Evolutionary conservation across 2,329 filamentous ascomycete genomes (phyloP).

Genomic region (Pseudopyricularia cyperi): DNA sequence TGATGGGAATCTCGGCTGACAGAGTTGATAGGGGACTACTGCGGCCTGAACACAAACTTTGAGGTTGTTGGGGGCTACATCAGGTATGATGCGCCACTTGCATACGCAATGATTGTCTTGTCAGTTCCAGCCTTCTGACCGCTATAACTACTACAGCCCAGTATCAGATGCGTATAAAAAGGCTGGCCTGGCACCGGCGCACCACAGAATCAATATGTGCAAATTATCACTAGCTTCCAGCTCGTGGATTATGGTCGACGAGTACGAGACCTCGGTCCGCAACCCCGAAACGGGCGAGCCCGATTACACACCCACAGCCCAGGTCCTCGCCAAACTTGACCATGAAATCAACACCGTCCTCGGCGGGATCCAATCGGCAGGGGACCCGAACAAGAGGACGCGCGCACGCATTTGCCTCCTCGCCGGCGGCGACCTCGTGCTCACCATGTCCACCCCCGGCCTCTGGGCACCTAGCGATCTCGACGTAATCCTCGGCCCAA

Average conservation of each 20-base stretch:
- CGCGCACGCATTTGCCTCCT: conserved; percentile 66
- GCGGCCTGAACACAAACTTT: conserved; percentile 27
- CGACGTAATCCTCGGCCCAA: conserved; percentile 65
- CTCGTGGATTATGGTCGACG: conserved; percentile 76
- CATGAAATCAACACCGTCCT: conserved; percentile 69
- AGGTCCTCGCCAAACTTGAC: conserved; percentile 83
- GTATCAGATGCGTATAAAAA: conserved; percentile 58
- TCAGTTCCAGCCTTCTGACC: neutral
- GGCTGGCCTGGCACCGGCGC: conserved; percentile 59
- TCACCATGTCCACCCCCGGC: conserved; percentile 58
- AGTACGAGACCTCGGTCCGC: conserved; percentile 65
- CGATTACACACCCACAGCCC: conserved; percentile 77
- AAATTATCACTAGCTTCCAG: conserved; percentile 64
- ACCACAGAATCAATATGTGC: conserved; percentile 75
- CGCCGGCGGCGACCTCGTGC: conserved; percentile 60
- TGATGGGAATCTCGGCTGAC: neutral
- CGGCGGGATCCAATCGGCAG: conserved; percentile 56
- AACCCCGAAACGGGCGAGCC: conserved; percentile 30
- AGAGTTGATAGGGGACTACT: neutral
- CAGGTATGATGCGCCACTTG: neutral
- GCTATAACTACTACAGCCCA: conserved; percentile 6
- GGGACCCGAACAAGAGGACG: conserved; percentile 46
- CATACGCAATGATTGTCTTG: neutral
- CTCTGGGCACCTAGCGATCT: conserved; percentile 80
- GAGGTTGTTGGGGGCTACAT: conserved; percentile 74